phyloP scores from a whole-genome alignment of 768 basidiomycete species.

The Butyriboletus loyo region DNA sequence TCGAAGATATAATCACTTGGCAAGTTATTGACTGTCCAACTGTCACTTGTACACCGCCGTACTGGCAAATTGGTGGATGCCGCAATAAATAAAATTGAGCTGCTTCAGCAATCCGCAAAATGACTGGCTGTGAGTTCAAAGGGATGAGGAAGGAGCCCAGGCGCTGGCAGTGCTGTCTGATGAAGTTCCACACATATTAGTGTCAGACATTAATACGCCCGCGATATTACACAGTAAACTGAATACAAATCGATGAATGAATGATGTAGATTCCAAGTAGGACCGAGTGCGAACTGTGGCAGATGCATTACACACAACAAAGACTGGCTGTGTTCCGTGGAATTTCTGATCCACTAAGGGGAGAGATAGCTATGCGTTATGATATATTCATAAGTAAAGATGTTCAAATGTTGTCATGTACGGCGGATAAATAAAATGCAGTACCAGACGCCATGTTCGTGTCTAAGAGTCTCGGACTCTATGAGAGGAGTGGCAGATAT shows the following conservation, averaged over 20 bases:
- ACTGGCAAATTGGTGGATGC: too few species aligned
- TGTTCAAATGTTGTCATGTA: not conserved
- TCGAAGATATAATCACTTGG: too few species aligned
- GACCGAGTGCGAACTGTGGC: not conserved
- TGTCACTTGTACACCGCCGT: too few species aligned
- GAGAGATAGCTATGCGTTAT: not conserved
- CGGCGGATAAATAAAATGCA: conserved; percentile 3
- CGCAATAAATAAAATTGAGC: too few species aligned
- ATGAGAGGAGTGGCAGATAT: not conserved
- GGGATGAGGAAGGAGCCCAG: too few species aligned
- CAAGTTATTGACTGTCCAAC: too few species aligned
- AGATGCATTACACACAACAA: not conserved
- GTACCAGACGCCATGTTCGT: conserved; percentile 9
- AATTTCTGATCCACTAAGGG: conserved; percentile 8
- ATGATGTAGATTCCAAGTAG: not conserved
- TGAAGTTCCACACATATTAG: too few species aligned
- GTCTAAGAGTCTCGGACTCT: not conserved
- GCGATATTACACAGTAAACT: not conserved
- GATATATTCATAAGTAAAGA: conserved; percentile 8
- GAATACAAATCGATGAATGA: not conserved
- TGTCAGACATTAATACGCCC: too few species aligned
- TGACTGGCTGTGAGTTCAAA: too few species aligned
- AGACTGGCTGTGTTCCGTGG: not conserved
- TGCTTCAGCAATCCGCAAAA: too few species aligned
- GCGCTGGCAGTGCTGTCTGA: too few species aligned